Evolutionary conservation across 2,329 filamentous ascomycete genomes (phyloP).

Genomic region (Madurella fahalii): DNA sequence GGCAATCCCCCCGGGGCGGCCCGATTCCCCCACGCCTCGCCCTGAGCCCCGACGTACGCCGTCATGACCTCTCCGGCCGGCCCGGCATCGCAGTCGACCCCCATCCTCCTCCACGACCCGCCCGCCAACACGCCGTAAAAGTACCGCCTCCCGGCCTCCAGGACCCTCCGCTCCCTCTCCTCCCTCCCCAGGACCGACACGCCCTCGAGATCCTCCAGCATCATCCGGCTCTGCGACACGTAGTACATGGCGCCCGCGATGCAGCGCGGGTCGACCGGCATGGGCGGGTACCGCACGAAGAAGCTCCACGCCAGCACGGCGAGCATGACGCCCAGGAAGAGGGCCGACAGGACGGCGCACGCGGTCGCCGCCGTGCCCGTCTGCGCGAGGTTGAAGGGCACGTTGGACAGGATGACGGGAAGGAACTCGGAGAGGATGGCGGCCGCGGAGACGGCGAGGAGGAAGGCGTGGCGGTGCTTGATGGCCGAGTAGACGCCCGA

Average conservation of each 20-base stretch:
- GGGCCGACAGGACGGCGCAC: constrained; percentile 38
- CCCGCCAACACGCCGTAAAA: constrained; percentile 32
- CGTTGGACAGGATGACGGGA: constrained; percentile 46
- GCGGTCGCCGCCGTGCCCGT: constrained; percentile 36
- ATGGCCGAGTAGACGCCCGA: constrained; percentile 40
- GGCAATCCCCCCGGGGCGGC: neutral
- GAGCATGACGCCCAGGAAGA: constrained; percentile 42
- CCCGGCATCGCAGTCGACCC: constrained; percentile 26
- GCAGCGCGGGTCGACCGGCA: constrained; percentile 45
- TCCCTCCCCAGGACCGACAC: constrained; percentile 25
- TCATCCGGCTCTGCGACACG: constrained; percentile 28
- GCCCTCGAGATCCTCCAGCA: constrained; percentile 29
- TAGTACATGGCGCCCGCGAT: constrained; percentile 45
- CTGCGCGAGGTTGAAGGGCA: constrained; percentile 44
- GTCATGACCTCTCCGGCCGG: constrained; percentile 12
- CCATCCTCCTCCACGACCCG: constrained; percentile 22
- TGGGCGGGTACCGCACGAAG: constrained; percentile 39
- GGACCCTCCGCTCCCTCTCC: constrained; percentile 27
- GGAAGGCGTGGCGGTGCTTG: constrained; percentile 35
- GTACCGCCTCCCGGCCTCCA: constrained; percentile 30
- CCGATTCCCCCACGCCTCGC: neutral
- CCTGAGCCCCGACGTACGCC: constrained; percentile 8
- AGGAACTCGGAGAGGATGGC: constrained; percentile 47
- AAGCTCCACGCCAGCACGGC: constrained; percentile 38
- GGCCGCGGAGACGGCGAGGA: constrained; percentile 38